Base-by-base conservation (phyloP, 2,329 filamentous ascomycete genomes). In the Aspergillus oerlinghausenensis region DNA sequence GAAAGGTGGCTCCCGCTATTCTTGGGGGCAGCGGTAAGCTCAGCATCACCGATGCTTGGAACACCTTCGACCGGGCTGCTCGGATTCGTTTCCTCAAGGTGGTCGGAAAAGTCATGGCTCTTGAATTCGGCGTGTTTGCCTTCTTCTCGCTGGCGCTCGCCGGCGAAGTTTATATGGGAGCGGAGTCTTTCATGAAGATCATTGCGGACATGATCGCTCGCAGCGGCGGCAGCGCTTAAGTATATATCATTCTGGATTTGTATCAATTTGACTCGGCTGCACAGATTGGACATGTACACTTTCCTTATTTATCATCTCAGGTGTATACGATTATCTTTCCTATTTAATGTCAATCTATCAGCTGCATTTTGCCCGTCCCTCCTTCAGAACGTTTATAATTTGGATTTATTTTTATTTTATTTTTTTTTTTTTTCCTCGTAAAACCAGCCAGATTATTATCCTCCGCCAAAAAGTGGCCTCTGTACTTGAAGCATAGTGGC, bases 11-110 rank as follows among this genome's bases (percentile, higher is more conserved):
- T 62, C 86, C 89, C n/a, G 83, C 84, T 58, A 81, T 91, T 51
- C 79, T 91, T n/a, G 87, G 85, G 57, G 90, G 88, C 54, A 83
- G 81, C 61, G 89, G 90, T 63, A 86, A 84, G 63, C 81, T 90
- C 60, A 84, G 88, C 43, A 82, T 93, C 67, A 72, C 83, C 51
- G 88, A 93, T 65, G 92, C 91, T 1, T 92, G 91, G 89, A 82
- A 80, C 65, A 89, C 85, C 38, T 92, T 96, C 73, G 84, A 87
- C 70, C 84, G 83, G 72, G 79, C 84, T 58, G 86, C 89, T 48
- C 88, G 90, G 73, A 79, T 86, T 63, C 85, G 92, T 55, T 81
- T 96, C 51, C 74, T 92, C 68, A 86, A 88, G 75, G 81, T 94
- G 32, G 88, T 90, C 66, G 76, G 81, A 74, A 96, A 96, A 84